phyloP scores from a whole-genome alignment of 2,329 filamentous ascomycete genomes.

The Colletotrichum scovillei region DNA sequence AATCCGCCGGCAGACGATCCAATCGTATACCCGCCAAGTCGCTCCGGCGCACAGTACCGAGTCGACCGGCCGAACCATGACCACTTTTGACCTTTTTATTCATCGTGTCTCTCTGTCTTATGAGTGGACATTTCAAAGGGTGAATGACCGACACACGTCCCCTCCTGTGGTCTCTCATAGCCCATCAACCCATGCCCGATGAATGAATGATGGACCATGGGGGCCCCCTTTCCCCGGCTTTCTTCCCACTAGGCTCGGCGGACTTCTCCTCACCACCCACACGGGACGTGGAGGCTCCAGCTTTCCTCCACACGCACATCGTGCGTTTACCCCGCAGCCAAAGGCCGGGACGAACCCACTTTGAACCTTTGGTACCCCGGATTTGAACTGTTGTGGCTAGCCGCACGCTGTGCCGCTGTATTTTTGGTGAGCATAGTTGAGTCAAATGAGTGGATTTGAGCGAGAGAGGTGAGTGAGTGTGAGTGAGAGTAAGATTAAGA shows the following conservation, averaged over 20 bases:
- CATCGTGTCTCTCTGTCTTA: not conserved
- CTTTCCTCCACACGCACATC: slow-evolving; percentile 5
- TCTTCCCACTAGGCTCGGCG: not conserved
- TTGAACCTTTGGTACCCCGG: slow-evolving; percentile 16
- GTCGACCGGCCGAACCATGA: slow-evolving; percentile 1
- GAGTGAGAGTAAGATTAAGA: too few relatives aligned
- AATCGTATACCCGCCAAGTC: slow-evolving; percentile 32
- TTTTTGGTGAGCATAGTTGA: not conserved
- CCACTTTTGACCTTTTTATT: not conserved
- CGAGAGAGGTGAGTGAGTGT: too few relatives aligned
- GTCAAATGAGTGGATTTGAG: not conserved
- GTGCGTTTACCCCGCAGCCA: slow-evolving; percentile 30
- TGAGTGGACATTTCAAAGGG: not conserved
- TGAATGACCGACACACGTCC: not conserved
- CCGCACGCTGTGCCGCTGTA: not conserved
- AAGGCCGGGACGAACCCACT: slow-evolving; percentile 23
- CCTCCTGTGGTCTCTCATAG: not conserved
- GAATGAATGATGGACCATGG: too few relatives aligned
- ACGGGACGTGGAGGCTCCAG: slow-evolving; percentile 2
- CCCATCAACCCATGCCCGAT: not conserved
- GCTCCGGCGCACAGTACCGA: slow-evolving; percentile 32
- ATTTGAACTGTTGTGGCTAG: slow-evolving; percentile 15
- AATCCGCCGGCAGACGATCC: slow-evolving; percentile 27
- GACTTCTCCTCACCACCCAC: slow-evolving; percentile 17
- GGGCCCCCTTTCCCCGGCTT: slow-evolving; percentile 26